Evolutionary conservation across 1,284 basidiomycete genomes (phyloP), one percentile per base, ranked within the genome.

Genomic region (Ustilago xerochloae): DNA sequence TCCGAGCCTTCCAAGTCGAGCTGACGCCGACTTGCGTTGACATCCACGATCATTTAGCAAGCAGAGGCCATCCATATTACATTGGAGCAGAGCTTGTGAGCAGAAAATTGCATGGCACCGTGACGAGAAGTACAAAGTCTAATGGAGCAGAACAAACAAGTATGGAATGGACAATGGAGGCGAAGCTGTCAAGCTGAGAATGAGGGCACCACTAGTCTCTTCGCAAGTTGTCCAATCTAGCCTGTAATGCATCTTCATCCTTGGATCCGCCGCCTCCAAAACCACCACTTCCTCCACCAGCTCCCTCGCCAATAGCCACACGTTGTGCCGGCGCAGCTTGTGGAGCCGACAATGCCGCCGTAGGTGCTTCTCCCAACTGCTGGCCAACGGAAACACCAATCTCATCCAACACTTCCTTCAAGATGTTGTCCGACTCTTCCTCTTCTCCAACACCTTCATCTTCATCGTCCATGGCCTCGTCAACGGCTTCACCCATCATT

Each of bases 401-500:
- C 87, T 99, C 97, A 79, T 99, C 97, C 48, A 99, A 86, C 29
- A 99, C 96, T 85, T 99, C 91, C 81, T 93, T 94, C 73, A 99
- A 86, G 68, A 99, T 97, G 87, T 93, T 93, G 85, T 99, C 94
- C 26, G 94, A 91, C 81, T 98, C 96, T 77, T 93, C 93, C 79
- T 98, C 95, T 85, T 89, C 88, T 7, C 87, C 88, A 0, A 83
- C 62, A 58, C 97, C 95, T 35, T 83, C 82, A 54, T 95, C 95
- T 75, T 81, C 93, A 51, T 93, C 92, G 80, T 97, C 94, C 94
- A 99, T 98, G 36, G 94, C 95, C 81, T 97, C 96, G 86, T 99
- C 97, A 9, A 99, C 92, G 1, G 95, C 92, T 69, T 99, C 97
- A 36, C 92, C 93, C 96, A 99, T 99, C 92, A 99, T 97, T 85